Evolutionary conservation across 2,329 filamentous ascomycete genomes (phyloP).

Genomic region (Dactylellina haptotyla): DNA sequence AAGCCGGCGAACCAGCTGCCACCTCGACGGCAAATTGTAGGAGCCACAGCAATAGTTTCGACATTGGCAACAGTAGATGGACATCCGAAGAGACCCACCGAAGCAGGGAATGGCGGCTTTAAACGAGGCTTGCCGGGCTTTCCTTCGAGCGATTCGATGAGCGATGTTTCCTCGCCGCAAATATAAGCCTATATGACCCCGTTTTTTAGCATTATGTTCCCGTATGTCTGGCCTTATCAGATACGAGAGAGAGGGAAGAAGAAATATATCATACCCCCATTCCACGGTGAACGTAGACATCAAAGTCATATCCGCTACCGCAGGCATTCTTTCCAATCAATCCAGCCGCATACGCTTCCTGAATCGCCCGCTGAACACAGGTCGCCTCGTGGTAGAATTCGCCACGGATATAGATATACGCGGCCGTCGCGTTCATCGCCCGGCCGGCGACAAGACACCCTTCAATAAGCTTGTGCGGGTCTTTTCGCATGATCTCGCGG

Average conservation of each 20-base stretch:
- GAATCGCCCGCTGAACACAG: constrained; percentile 91
- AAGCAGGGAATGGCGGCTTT: constrained; percentile 97
- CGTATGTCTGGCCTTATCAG: background rate
- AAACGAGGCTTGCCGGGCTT: constrained; percentile 98
- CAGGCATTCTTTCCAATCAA: constrained; percentile 99
- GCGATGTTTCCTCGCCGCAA: constrained; percentile 95
- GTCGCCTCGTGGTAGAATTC: constrained; percentile 97
- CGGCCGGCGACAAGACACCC: constrained; percentile 94
- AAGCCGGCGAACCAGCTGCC: constrained; percentile 92
- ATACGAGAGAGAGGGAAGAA: too few relatives aligned
- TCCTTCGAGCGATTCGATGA: constrained; percentile 97
- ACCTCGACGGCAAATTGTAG: constrained; percentile 93
- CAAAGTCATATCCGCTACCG: constrained; percentile 95
- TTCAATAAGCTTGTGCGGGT: constrained; percentile 98
- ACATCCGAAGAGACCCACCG: constrained; percentile 97
- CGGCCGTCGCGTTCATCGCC: constrained; percentile 98
- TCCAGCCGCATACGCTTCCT: constrained; percentile 94
- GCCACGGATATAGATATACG: constrained; percentile 99
- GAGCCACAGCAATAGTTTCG: constrained; percentile 93
- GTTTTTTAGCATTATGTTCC: background rate
- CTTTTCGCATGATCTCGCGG: constrained; percentile 99
- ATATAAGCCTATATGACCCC: constrained; percentile 76
- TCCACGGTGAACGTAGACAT: constrained; percentile 94
- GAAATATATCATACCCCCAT: constrained; percentile 76
- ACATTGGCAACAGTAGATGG: constrained; percentile 98